Evolutionary conservation across 1,284 basidiomycete species (phyloP).

Genomic region (Neonothopanus nambi): DNA sequence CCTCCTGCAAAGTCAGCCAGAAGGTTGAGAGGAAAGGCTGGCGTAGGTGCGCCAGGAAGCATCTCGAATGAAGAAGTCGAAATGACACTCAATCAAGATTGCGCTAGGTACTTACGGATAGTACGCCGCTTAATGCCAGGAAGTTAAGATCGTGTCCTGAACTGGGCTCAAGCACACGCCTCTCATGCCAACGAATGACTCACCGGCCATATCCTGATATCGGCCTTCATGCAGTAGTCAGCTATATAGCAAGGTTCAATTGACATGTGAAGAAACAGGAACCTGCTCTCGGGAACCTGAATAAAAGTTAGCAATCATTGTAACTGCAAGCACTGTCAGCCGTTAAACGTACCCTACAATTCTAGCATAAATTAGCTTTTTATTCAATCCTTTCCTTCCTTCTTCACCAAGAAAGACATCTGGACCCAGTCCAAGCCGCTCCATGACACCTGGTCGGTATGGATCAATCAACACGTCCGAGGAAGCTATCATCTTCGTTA

Average conservation of each 20-base stretch:
- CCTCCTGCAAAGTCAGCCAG: conserved; percentile 85
- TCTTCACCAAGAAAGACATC: conserved; percentile 57
- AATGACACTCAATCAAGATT: neutral
- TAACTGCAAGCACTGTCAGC: conserved; percentile 1
- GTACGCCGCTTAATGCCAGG: conserved; percentile 74
- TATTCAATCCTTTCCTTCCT: conserved; percentile 54
- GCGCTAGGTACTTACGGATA: conserved; percentile 50
- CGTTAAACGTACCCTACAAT: conserved; percentile 56
- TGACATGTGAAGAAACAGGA: conserved; percentile 13
- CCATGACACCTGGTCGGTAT: conserved; percentile 81
- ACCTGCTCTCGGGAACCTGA: conserved; percentile 67
- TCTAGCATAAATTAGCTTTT: conserved; percentile 63
- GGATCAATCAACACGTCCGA: conserved; percentile 84
- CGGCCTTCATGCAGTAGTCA: conserved; percentile 42
- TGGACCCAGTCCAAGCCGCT: conserved; percentile 75
- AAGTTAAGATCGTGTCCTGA: conserved; percentile 85
- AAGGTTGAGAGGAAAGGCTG: conserved; percentile 74
- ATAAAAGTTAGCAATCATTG: too few relatives aligned
- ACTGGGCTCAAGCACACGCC: too few relatives aligned
- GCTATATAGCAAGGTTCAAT: conserved; percentile 12
- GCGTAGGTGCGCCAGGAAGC: conserved; percentile 70
- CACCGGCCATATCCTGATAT: conserved; percentile 70
- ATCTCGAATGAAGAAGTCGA: conserved; percentile 44
- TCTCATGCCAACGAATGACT: conserved; percentile 13
- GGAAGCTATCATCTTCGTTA: conserved; percentile 58